Conservation (phyloP, 768 basidiomycete species). For the Amanita molliuscula region DNA sequence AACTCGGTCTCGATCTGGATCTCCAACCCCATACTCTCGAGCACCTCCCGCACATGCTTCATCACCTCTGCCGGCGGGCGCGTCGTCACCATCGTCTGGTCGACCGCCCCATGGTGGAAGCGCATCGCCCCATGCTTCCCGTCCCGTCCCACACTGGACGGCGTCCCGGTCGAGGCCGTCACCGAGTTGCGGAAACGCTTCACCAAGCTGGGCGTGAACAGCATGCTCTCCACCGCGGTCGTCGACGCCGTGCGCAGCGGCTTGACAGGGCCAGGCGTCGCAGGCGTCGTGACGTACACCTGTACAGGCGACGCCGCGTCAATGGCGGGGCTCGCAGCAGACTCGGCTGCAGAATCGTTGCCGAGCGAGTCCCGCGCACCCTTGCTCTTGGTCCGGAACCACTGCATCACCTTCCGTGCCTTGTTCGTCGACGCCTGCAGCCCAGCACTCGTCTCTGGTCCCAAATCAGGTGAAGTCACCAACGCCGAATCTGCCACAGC, state of each 20-base stretch:
- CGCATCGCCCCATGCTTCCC: conserved; percentile 44
- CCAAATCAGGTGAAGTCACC: conserved; percentile 12
- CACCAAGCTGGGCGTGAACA: conserved; percentile 33
- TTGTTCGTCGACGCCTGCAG: conserved; percentile 74
- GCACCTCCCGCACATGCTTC: conserved; percentile 67
- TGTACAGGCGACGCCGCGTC: conserved; percentile 20
- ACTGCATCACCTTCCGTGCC: conserved; percentile 95
- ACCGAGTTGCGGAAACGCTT: conserved; percentile 40
- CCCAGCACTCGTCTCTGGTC: conserved; percentile 20
- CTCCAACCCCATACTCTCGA: conserved; percentile 87
- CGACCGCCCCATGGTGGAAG: conserved; percentile 87
- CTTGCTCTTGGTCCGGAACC: conserved; percentile 81
- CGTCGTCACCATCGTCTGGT: conserved; percentile 81
- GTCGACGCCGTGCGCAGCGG: conserved; percentile 35
- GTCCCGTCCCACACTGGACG: conserved; percentile 18
- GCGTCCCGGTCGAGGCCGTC: conserved; percentile 20
- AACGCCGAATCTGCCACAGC: conserved; percentile 6
- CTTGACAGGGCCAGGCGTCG: conserved; percentile 19
- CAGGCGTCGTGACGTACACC: conserved; percentile 30
- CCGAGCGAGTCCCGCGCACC: conserved; percentile 27
- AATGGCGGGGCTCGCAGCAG: not conserved
- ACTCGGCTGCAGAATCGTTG: conserved; percentile 8
- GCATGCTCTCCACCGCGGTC: conserved; percentile 26
- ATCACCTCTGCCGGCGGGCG: conserved; percentile 81
- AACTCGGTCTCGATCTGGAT: conserved; percentile 83